Conservation (phyloP, 495 filamentous ascomycete genomes). For the Tuber melanosporum region DNA sequence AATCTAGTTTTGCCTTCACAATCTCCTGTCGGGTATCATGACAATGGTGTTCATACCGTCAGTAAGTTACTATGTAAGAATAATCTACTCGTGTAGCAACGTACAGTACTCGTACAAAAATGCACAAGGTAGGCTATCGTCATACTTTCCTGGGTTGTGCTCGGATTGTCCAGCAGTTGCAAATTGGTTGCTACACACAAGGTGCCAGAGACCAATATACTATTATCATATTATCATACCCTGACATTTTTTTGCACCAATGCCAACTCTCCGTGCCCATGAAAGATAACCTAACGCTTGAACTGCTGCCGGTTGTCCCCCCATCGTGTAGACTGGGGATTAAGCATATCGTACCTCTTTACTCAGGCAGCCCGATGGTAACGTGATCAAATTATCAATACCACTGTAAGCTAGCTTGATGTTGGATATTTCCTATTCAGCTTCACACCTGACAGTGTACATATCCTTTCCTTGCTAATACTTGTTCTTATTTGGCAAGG, state of each 20-base stretch:
- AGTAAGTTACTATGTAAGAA: background rate
- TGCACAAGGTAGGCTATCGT: too few relatives aligned
- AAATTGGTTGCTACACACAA: background rate
- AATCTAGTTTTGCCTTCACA: background rate
- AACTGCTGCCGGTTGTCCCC: background rate
- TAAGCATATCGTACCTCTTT: background rate
- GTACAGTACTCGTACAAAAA: too few relatives aligned
- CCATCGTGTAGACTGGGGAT: background rate
- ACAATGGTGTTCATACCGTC: background rate
- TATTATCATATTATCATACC: background rate
- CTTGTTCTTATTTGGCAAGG: too few relatives aligned
- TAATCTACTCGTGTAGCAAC: too few relatives aligned
- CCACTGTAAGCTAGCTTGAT: too few relatives aligned
- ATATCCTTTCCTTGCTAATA: too few relatives aligned
- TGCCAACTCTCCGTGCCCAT: background rate
- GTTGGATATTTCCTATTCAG: too few relatives aligned
- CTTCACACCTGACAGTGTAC: too few relatives aligned
- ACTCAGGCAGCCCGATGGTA: background rate
- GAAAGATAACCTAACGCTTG: background rate
- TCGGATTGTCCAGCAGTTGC: background rate
- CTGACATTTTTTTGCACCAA: background rate
- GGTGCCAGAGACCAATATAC: background rate
- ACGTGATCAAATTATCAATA: too few relatives aligned
- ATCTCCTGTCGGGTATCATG: background rate
- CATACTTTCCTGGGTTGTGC: background rate